Evolutionary conservation across 768 basidiomycete species (phyloP).

Genomic region (Neoboletus magnificus): DNA sequence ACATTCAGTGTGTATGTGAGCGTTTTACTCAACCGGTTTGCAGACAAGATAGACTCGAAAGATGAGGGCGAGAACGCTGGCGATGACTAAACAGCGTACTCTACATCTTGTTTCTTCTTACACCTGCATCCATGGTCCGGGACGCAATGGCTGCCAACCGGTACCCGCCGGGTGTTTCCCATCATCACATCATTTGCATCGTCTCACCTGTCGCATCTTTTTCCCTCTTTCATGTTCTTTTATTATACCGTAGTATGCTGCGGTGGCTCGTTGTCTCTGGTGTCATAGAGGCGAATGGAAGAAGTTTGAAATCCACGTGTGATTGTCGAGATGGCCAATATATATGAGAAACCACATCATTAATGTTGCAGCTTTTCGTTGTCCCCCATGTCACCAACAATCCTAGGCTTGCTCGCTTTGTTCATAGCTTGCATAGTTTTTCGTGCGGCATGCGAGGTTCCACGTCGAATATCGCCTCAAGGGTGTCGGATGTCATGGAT

Average conservation of each 20-base stretch:
- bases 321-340: background rate
- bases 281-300: slow-evolving; percentile 34
- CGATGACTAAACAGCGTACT: slow-evolving; percentile 52
- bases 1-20: slow-evolving; percentile 16
- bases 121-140: slow-evolving; percentile 18
- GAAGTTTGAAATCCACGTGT: slow-evolving; percentile 25
- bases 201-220: slow-evolving; percentile 34
- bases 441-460: slow-evolving; percentile 42
- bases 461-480: slow-evolving; percentile 66
- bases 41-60: slow-evolving; percentile 72
- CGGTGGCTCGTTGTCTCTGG: slow-evolving; percentile 32
- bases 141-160: slow-evolving; percentile 8
- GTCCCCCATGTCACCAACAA: slow-evolving; percentile 13
- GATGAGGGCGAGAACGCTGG: slow-evolving; percentile 64
- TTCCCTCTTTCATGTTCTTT: slow-evolving; percentile 26
- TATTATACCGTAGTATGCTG: slow-evolving; percentile 36
- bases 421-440: slow-evolving; percentile 40
- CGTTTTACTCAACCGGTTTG: slow-evolving; percentile 19
- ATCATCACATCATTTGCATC: slow-evolving; percentile 31
- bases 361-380: background rate
- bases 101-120: slow-evolving; percentile 10
- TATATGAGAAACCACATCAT: background rate
- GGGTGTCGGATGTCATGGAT: slow-evolving; percentile 97
- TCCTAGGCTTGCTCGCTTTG: slow-evolving; percentile 34
- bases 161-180: slow-evolving; percentile 15